Evolutionary conservation across 768 basidiomycete species (phyloP), one percentile per base, ranked within the genome.

Genomic region (Rhodocollybia butyracea): DNA sequence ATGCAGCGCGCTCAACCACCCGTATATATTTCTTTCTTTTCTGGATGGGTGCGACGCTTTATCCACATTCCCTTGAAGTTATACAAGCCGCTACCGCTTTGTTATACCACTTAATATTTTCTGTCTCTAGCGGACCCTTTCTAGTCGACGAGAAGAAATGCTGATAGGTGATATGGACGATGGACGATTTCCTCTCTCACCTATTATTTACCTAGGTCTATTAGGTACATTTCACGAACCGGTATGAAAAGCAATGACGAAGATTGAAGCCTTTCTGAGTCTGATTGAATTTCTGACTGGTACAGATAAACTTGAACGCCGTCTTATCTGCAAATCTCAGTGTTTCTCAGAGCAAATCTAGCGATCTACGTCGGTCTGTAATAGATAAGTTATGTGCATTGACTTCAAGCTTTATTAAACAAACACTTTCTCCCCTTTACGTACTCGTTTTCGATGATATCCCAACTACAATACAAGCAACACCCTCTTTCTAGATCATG

Each of bases 181-280:
- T 50, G 48, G 48, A 48, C 46, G 31, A n/a, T 19, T 11, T 36
- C 26, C 48, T 48, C 19, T 48, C 32, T 34, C 31, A 48, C 46
- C 51, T 50, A 53, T 34, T 15, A 36, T 19, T 29, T 40, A 42
- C 39, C 41, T 40, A 22, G 21, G 29, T 46, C 6, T 26, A 6
- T 39, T 38, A 34, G 34, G 48, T 50, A 50, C 34, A 38, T 50
- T 40, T 53, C 27, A 53, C 51, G 51, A 53, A 41, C 31, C 31
- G 51, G 51, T 24, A 53, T 34, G 51, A 53, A 50, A 43, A 53
- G 40, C 31, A 42, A 53, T 53, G 51, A 52, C 24, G 51, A 42
- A 6, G 12, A 10, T 30, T 43, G 12, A 53, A 45, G n/a, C n/a
- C n/a, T n/a, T n/a, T n/a, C n/a, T n/a, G n/a, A n/a, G n/a, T n/a